A percentile compares a stretch with the other conserved stretches of the same genome.
phyloP scores from a whole-genome alignment of 441 rosid genomes.

The Pelargonium citronellum region DNA sequence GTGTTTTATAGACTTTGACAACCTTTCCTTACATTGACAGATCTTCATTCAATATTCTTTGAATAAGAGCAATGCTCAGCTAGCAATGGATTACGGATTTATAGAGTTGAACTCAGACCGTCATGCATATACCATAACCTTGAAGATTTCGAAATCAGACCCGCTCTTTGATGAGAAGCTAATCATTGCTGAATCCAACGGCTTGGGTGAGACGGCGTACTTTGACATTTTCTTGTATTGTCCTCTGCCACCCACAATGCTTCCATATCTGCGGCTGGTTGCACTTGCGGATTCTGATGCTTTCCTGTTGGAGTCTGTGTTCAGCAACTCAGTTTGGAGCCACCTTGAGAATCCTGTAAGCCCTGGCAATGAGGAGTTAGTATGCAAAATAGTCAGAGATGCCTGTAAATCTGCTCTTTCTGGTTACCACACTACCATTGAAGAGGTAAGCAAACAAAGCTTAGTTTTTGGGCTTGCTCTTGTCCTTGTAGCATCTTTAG shows the following conservation, averaged over 20 bases:
- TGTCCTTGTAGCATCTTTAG: too few species aligned
- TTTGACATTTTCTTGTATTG: slow-evolving; percentile 56
- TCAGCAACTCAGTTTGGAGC: slow-evolving; percentile 74
- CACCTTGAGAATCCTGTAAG: slow-evolving; percentile 82
- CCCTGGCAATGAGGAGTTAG: slow-evolving; percentile 68
- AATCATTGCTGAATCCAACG: slow-evolving; percentile 71
- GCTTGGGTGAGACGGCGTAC: slow-evolving; percentile 51
- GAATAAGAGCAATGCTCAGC: slow-evolving; percentile 77
- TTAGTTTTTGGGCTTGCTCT: too few species aligned
- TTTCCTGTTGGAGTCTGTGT: slow-evolving; percentile 79
- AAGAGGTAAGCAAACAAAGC: slow-evolving; percentile 48
- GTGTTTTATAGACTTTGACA: background rate
- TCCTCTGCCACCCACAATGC: slow-evolving; percentile 65
- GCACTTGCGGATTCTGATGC: slow-evolving; percentile 79
- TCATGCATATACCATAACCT: slow-evolving; percentile 59
- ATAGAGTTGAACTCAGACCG: slow-evolving; percentile 57
- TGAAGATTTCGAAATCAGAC: slow-evolving; percentile 62
- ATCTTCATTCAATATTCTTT: slow-evolving; percentile 76
- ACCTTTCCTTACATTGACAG: slow-evolving; percentile 31
- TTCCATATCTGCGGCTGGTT: slow-evolving; percentile 67
- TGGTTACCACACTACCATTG: slow-evolving; percentile 55
- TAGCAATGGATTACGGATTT: slow-evolving; percentile 88
- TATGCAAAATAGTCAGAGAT: slow-evolving; percentile 63
- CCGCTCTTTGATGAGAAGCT: slow-evolving; percentile 72
- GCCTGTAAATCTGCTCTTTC: slow-evolving; percentile 86